phyloP scores from a whole-genome alignment of 495 filamentous ascomycete genomes.

The Penicillium malachiteum region DNA sequence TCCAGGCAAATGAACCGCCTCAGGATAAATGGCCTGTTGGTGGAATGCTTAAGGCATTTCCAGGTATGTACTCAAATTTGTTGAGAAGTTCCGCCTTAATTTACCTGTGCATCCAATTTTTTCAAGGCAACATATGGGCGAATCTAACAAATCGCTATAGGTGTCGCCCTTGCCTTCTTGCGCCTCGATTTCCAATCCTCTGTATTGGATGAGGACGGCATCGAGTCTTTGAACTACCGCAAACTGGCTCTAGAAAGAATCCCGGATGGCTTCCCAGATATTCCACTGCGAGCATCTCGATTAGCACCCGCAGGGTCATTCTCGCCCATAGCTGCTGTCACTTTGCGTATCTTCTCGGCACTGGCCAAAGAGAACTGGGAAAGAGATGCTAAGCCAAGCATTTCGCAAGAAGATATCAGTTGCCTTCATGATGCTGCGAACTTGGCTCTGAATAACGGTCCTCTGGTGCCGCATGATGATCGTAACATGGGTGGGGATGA shows the following conservation, averaged over 20 bases:
- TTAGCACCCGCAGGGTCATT: conserved; percentile 34
- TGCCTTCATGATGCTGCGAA: conserved; percentile 30
- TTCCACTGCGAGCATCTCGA: conserved; percentile 26
- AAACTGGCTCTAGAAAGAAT: conserved; percentile 32
- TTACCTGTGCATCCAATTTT: background rate
- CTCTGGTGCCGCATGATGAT: conserved; percentile 29
- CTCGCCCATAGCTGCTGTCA: conserved; percentile 28
- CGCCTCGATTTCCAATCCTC: conserved; percentile 37
- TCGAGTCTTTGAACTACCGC: conserved; percentile 21
- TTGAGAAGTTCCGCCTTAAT: background rate
- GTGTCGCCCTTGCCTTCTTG: conserved; percentile 37
- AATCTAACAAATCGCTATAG: conserved; percentile 18
- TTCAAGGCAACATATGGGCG: background rate
- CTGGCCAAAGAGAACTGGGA: conserved; percentile 13
- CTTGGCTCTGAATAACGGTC: conserved; percentile 32
- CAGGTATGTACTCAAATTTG: conserved; percentile 22
- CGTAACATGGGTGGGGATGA: conserved; percentile 41
- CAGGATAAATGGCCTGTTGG: conserved; percentile 22
- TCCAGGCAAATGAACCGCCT: conserved; percentile 24
- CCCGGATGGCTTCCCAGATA: conserved; percentile 23
- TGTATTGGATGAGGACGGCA: conserved; percentile 13
- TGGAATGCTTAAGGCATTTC: conserved; percentile 31
- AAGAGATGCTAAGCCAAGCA: background rate
- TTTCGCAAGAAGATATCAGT: conserved; percentile 26
- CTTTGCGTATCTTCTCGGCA: conserved; percentile 24